Evolutionary conservation across 257 asterid genomes (phyloP).

Genomic region (Capsicum rhomboideum): DNA sequence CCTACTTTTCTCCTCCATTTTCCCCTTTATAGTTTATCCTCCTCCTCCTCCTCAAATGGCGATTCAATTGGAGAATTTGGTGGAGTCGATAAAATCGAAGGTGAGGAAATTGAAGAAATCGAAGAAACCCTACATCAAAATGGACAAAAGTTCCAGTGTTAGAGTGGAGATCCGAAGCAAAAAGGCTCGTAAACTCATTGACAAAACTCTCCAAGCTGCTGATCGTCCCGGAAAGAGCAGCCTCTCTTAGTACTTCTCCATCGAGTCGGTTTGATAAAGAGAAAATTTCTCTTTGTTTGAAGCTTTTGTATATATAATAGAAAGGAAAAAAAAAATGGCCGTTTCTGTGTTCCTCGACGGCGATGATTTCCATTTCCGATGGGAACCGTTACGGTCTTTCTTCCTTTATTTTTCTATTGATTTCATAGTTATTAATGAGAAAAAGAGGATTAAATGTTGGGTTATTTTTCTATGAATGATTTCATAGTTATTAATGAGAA

Average conservation of each 20-base stretch:
- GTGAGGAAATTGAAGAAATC: slow-evolving; percentile 60
- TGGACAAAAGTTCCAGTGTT: slow-evolving; percentile 85
- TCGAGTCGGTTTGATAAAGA: not conserved
- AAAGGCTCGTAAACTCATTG: slow-evolving; percentile 68
- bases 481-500: too few species aligned
- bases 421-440: not conserved
- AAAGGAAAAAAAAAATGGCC: not conserved
- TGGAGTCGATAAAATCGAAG: slow-evolving; percentile 69
- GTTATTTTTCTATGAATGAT: not conserved
- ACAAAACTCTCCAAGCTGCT: slow-evolving; percentile 73
- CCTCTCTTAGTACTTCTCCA: not conserved
- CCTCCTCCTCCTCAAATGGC: not conserved
- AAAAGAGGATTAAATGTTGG: not conserved
- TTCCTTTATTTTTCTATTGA: not conserved
- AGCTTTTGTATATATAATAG: not conserved
- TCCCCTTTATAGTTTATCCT: not conserved
- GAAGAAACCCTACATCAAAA: slow-evolving; percentile 77
- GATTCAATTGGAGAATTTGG: slow-evolving; percentile 44
- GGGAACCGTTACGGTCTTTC: not conserved
- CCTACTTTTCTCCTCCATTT: not conserved
- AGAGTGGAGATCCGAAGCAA: slow-evolving; percentile 83
- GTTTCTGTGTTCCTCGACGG: not conserved
- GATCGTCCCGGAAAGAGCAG: slow-evolving; percentile 59
- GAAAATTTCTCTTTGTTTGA: not conserved
- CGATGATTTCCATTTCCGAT: not conserved